Percentiles rank a stretch among this genome's conserved stretches.
phyloP scores from a whole-genome alignment of 2,329 filamentous ascomycete species.

The Fusarium tuaranense region DNA sequence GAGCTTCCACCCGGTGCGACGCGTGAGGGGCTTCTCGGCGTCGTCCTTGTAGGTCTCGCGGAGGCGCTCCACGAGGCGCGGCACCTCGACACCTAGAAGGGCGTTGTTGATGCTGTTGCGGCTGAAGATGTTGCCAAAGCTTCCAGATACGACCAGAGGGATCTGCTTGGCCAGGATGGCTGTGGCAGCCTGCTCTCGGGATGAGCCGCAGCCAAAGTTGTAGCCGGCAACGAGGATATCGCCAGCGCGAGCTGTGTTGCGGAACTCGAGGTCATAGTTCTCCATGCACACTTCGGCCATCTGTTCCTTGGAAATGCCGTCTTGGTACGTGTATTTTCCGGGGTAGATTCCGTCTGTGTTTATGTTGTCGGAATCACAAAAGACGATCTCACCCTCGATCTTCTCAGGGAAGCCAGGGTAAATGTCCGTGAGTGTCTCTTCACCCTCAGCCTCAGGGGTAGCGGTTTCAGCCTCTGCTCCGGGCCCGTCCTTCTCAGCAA shows the following conservation, averaged over 20 bases:
- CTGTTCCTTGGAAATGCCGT: constrained; percentile 77
- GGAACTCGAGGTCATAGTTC: constrained; percentile 87
- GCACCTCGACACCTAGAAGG: constrained; percentile 78
- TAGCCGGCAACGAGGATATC: constrained; percentile 89
- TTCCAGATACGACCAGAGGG: constrained; percentile 82
- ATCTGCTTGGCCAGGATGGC: constrained; percentile 85
- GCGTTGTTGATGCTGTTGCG: constrained; percentile 86
- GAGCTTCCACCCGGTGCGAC: constrained; percentile 85
- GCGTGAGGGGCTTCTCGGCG: constrained; percentile 68
- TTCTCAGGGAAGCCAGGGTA: constrained; percentile 88
- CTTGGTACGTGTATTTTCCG: constrained; percentile 90
- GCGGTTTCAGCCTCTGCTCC: background rate
- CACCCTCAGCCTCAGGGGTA: constrained; percentile 33
- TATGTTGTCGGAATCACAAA: constrained; percentile 63
- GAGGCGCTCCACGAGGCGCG: constrained; percentile 72
- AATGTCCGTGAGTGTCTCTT: constrained; percentile 71
- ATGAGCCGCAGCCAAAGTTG: constrained; percentile 89
- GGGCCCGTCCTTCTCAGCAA: constrained; percentile 58
- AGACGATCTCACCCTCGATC: constrained; percentile 87
- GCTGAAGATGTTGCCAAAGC: constrained; percentile 86
- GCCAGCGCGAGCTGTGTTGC: constrained; percentile 69
- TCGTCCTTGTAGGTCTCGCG: constrained; percentile 68
- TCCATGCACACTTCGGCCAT: constrained; percentile 95
- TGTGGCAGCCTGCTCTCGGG: constrained; percentile 83
- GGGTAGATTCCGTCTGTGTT: constrained; percentile 95